phyloP scores from a whole-genome alignment of 2,329 filamentous ascomycete species.

The Verticillium nonalfalfae region DNA sequence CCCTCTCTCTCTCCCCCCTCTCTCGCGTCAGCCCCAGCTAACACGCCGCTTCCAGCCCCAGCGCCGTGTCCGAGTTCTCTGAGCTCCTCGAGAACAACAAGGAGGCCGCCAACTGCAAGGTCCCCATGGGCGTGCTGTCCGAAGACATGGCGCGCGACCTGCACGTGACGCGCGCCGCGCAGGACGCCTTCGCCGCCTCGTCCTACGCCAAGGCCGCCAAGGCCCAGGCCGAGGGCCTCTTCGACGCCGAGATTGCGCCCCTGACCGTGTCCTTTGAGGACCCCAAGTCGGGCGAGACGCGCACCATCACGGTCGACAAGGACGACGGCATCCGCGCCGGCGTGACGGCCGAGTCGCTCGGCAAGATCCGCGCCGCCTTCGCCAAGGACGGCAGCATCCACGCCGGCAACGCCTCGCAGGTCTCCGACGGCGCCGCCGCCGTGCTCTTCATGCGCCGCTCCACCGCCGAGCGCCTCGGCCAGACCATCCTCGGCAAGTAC shows the following conservation, averaged over 20 bases:
- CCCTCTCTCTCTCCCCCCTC: background rate
- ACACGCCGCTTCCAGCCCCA: constrained; percentile 44
- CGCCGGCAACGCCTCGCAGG: constrained; percentile 92
- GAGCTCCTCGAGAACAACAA: constrained; percentile 76
- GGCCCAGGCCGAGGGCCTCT: constrained; percentile 84
- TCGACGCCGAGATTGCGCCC: constrained; percentile 85
- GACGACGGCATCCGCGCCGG: constrained; percentile 85
- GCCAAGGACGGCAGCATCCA: constrained; percentile 90
- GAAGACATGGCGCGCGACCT: constrained; percentile 92
- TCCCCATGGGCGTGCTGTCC: constrained; percentile 89
- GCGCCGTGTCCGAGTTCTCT: constrained; percentile 87
- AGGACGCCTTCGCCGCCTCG: constrained; percentile 90
- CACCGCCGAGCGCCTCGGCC: constrained; percentile 80
- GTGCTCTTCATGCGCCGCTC: constrained; percentile 94
- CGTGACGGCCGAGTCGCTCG: constrained; percentile 81
- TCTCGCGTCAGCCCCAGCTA: background rate
- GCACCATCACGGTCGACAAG: constrained; percentile 72
- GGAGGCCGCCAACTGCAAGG: constrained; percentile 91
- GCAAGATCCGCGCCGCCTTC: constrained; percentile 87
- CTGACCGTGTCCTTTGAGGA: constrained; percentile 83
- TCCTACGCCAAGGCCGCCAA: constrained; percentile 86
- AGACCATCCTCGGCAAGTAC: constrained; percentile 88
- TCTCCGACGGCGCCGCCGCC: constrained; percentile 91
- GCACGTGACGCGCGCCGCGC: constrained; percentile 61
- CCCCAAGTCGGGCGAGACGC: constrained; percentile 81